Base-by-base conservation (phyloP, 805 yeast species). In the Candida anglica region DNA sequence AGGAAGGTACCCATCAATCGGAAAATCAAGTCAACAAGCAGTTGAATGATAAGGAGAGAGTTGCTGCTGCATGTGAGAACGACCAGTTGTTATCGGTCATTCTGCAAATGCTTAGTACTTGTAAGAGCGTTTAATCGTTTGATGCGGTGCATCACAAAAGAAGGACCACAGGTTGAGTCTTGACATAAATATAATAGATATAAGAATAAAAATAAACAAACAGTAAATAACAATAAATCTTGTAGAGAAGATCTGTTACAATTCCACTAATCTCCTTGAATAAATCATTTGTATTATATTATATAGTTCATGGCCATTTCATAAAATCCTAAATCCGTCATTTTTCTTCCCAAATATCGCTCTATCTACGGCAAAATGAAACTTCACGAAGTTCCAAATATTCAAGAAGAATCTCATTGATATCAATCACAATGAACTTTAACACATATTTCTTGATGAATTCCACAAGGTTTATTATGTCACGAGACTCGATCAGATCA, bases 11-110 rank as follows among this genome's bases (percentile, higher is more conserved):
- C 1, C 99, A 93, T 55, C 97, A 93, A 57, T 85, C 95, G 53
- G 98, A 93, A 55, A 76, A 75, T 44, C 98, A 93, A 54, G 98
- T 93, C 15, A 93, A 93, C 60, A 91, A 91, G 54, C 99, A 93
- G 62, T 71, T 93, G 40, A 93, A 93, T 52, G 99, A 93, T 55
- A 93, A 93, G 62, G 99, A 93, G 60, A 69, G 99, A 41, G 97
- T 93, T 0, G 94, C 96, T 20, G 98, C 98, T 18, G 99, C 99
- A 0, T 89, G 98, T 58, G 98, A 93, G 52, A 93, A 93, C 50
- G 95, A 85, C 37, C 98, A 93, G 63, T 66, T 93, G 27, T 63
- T 89, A 25, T 73, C 79, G 19, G 99, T 93, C n/a, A 84, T 93
- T 24, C 83, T 88, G 45, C 87, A 83, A 42, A 93, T 93, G 99